phyloP scores from a whole-genome alignment of 2,329 filamentous ascomycete genomes.

The Elsinoe arachidis region DNA sequence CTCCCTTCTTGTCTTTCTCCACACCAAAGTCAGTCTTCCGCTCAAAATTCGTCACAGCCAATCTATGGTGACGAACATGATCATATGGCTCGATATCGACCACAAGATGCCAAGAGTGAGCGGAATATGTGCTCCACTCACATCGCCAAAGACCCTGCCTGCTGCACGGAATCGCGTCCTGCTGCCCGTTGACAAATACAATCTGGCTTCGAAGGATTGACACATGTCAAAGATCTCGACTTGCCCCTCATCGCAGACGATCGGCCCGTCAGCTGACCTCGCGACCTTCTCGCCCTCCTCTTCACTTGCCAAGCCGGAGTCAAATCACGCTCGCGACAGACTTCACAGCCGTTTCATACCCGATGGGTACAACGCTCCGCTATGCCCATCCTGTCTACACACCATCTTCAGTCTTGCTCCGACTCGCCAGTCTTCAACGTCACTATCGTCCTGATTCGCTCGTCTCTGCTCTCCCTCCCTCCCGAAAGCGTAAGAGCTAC shows the following conservation, averaged over 20 bases:
- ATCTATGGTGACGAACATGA: neutral
- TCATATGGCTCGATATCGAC: neutral
- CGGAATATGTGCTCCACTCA: too few relatives aligned
- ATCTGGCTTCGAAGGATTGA: neutral
- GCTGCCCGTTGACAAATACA: neutral
- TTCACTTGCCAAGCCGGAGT: neutral
- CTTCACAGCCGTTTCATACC: constrained; percentile 5
- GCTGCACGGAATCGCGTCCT: neutral
- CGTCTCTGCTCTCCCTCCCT: neutral
- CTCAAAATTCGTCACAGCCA: neutral
- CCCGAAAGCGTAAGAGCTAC: constrained; percentile 3
- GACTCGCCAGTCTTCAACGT: neutral
- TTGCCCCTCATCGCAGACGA: neutral
- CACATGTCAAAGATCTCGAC: neutral
- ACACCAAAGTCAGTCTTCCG: neutral
- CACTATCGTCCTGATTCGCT: constrained; percentile 8
- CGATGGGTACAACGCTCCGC: neutral
- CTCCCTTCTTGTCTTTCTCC: neutral
- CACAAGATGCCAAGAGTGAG: neutral
- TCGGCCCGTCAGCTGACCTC: neutral
- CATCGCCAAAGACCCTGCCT: neutral
- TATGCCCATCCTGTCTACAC: neutral
- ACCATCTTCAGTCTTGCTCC: neutral
- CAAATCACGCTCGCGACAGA: neutral
- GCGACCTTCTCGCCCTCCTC: neutral